Conservation (phyloP, 257 asterid genomes). For the Lycium ferocissimum region DNA sequence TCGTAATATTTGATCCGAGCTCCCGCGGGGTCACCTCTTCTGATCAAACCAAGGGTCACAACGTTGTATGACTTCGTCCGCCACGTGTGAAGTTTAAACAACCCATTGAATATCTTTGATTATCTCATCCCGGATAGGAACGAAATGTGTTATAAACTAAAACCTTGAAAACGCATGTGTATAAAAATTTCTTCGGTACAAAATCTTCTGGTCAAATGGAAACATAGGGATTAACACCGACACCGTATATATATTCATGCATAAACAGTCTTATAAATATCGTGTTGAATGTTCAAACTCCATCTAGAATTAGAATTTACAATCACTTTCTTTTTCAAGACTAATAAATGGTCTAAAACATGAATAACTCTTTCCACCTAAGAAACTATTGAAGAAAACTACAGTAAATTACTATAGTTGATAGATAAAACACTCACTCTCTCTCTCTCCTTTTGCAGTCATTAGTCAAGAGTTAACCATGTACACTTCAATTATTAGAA, state of each 20-base stretch:
- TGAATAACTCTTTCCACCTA: too few species aligned
- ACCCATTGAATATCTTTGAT: too few species aligned
- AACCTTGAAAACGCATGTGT: too few species aligned
- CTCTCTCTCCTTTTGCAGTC: not conserved
- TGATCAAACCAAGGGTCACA: too few species aligned
- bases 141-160: too few species aligned
- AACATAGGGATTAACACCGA: too few species aligned
- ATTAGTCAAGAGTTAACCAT: not conserved
- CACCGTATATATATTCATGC: not conserved
- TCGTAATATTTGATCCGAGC: too few species aligned
- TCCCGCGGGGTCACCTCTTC: too few species aligned
- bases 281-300: not conserved
- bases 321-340: not conserved
- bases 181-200: not conserved
- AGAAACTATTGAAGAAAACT: too few species aligned
- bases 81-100: too few species aligned
- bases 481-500: not conserved
- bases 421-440: not conserved
- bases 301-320: not conserved
- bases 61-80: too few species aligned
- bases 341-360: not conserved
- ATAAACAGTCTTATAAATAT: not conserved
- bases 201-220: not conserved
- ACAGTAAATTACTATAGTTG: not conserved
- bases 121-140: too few species aligned